Conservation (phyloP, 2,329 filamentous ascomycete genomes). For the Penicillium sp. region DNA sequence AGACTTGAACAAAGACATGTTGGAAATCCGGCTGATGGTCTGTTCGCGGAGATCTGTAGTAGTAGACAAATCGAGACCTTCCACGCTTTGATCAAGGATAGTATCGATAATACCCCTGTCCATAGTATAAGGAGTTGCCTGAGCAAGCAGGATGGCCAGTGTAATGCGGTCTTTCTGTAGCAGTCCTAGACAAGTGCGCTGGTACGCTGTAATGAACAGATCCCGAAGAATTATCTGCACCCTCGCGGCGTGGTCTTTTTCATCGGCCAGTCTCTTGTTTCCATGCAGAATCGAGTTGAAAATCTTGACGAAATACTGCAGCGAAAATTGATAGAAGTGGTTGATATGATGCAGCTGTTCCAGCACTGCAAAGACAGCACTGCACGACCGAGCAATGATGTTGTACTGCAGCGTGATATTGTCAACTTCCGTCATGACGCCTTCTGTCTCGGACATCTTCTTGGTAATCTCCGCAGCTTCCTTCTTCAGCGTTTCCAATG, state of each 20-base stretch:
- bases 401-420: constrained; percentile 93
- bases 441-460: constrained; percentile 96
- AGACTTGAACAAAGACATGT: constrained; percentile 69
- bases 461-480: constrained; percentile 92
- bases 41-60: constrained; percentile 61
- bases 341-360: constrained; percentile 98
- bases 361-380: constrained; percentile 91
- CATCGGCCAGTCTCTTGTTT: constrained; percentile 67
- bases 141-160: constrained; percentile 88
- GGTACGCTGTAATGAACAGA: constrained; percentile 86
- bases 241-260: constrained; percentile 71
- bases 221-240: constrained; percentile 88
- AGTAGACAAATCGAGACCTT: constrained; percentile 74
- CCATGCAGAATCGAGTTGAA: constrained; percentile 86
- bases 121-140: constrained; percentile 95
- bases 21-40: constrained; percentile 64
- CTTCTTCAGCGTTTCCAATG: constrained; percentile 93
- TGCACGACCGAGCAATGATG: constrained; percentile 89
- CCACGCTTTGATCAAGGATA: constrained; percentile 73
- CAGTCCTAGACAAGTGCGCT: constrained; percentile 86
- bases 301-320: constrained; percentile 97
- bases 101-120: constrained; percentile 83
- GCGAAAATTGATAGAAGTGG: constrained; percentile 98
- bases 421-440: constrained; percentile 97
- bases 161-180: constrained; percentile 93